Evolutionary conservation across 2,329 filamentous ascomycete genomes (phyloP).

Genomic region (Coniochaeta ligniaria): DNA sequence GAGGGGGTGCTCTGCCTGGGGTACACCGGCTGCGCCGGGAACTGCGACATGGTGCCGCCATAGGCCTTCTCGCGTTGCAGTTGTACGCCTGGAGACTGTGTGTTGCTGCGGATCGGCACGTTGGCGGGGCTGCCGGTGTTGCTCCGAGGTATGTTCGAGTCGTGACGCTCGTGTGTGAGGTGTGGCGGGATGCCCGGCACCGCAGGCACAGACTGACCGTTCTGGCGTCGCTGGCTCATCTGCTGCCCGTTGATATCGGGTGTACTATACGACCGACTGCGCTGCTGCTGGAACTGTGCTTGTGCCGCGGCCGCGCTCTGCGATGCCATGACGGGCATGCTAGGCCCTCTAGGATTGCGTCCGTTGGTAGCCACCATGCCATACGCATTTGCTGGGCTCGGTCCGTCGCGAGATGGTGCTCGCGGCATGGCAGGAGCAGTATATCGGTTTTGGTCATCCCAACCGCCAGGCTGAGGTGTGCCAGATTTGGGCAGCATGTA

Average conservation of each 20-base stretch:
- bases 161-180: constrained; percentile 43
- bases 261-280: constrained; percentile 87
- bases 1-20: constrained; percentile 35
- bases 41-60: constrained; percentile 47
- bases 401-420: constrained; percentile 70
- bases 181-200: constrained; percentile 73
- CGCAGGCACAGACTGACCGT: constrained; percentile 48
- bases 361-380: constrained; percentile 42
- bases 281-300: constrained; percentile 51
- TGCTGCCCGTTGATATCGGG: constrained; percentile 76
- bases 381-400: constrained; percentile 57
- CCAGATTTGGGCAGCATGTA: constrained; percentile 69
- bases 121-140: constrained; percentile 73
- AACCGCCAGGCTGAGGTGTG: constrained; percentile 54
- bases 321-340: constrained; percentile 61
- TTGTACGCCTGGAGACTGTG: constrained; percentile 63
- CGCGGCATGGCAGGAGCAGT: constrained; percentile 83
- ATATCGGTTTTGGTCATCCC: constrained; percentile 69
- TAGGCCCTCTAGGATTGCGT: constrained; percentile 67
- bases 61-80: constrained; percentile 37
- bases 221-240: constrained; percentile 46
- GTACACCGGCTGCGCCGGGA: constrained; percentile 47
- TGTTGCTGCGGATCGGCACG: constrained; percentile 60
- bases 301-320: constrained; percentile 39
- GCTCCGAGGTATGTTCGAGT: constrained; percentile 64